Evolutionary conservation across 176 grass and related monocot species (phyloP).

Genomic region (Paspalum vaginatum): DNA sequence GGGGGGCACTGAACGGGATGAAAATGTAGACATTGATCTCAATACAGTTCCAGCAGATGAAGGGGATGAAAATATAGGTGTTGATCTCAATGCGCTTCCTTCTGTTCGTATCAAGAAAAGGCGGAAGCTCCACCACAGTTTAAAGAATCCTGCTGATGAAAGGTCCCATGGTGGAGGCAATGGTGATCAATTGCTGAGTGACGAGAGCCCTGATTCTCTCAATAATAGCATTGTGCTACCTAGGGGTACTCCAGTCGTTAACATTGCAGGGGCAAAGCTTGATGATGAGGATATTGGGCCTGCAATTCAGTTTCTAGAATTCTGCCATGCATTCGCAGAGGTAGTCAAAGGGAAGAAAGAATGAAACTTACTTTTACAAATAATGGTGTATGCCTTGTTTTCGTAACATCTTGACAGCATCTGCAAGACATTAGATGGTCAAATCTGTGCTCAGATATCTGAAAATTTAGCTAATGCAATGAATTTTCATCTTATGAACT

Average conservation of each 20-base stretch:
- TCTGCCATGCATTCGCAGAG: constrained; percentile 78
- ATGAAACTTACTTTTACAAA: constrained; percentile 4
- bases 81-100: constrained; percentile 36
- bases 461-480: not conserved
- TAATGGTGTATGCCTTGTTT: constrained; percentile 28
- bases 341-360: constrained; percentile 43
- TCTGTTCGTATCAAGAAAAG: constrained; percentile 34
- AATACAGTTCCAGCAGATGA: constrained; percentile 28
- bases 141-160: constrained; percentile 14
- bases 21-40: constrained; percentile 46
- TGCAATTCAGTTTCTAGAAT: constrained; percentile 77
- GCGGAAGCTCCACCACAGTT: constrained; percentile 15
- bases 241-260: constrained; percentile 50
- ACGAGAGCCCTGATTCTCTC: constrained; percentile 25
- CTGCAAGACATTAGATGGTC: not conserved
- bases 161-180: constrained; percentile 11
- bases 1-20: constrained; percentile 41
- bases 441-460: not conserved
- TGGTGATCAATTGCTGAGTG: not conserved
- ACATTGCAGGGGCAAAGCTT: constrained; percentile 53
- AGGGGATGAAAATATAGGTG: constrained; percentile 44
- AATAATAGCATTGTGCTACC: constrained; percentile 47
- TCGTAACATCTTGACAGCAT: not conserved
- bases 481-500: not conserved
- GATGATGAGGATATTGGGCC: constrained; percentile 55